These are phyloP conservation scores for Candida incommunis DNA, from an alignment of 805 yeast genomes.

Conservation along the genomic window DNA sequence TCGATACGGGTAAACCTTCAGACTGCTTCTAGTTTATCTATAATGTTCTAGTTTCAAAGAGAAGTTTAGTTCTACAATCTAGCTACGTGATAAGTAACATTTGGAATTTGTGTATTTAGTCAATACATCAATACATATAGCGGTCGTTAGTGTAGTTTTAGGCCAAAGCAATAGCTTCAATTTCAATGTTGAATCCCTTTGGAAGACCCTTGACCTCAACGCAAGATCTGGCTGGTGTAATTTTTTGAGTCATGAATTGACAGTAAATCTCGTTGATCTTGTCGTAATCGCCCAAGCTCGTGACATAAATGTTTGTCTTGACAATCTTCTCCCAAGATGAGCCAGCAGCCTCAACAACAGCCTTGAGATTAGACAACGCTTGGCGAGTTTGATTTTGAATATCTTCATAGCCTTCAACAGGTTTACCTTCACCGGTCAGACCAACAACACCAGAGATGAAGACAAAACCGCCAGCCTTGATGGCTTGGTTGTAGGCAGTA, in stretches of 20 bases:
- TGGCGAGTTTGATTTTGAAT: constrained; percentile 31
- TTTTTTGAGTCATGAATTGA: constrained; percentile 20
- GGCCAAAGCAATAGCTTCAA: constrained; percentile 68
- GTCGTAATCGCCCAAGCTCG: constrained; percentile 78
- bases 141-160: no score
- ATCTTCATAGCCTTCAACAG: constrained; percentile 61
- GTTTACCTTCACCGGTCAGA: constrained; percentile 62
- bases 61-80: no score
- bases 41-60: no score
- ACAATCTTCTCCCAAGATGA: constrained; percentile 73
- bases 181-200: constrained; percentile 71
- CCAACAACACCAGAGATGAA: constrained; percentile 96
- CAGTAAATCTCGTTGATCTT: constrained; percentile 78
- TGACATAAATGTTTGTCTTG: constrained; percentile 78
- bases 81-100: no score
- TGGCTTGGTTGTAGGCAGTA: constrained; percentile 92
- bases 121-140: no score
- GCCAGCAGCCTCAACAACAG: constrained; percentile 72
- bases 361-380: constrained; percentile 28
- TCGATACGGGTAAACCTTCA: no score
- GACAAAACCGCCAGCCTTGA: constrained; percentile 76
- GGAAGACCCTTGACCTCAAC: constrained; percentile 91
- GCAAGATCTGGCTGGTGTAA: constrained; percentile 87
- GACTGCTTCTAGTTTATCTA: no score
- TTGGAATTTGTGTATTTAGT: no score